phyloP scores from a whole-genome alignment of 208 protist genomes.

The Leishmania guyanensis region DNA sequence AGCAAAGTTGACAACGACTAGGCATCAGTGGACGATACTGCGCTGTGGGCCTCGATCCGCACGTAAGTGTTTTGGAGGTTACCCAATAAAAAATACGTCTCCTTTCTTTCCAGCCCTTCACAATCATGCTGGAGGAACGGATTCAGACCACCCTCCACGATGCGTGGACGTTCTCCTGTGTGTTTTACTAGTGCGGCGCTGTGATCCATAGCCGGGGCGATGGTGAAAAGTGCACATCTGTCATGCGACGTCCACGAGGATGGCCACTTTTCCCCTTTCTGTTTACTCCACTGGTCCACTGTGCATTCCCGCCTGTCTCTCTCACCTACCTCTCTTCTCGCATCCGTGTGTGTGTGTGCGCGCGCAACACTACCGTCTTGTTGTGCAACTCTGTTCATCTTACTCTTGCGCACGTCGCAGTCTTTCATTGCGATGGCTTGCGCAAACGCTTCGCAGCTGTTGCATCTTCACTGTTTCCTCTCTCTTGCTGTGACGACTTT shows the following conservation, averaged over 20 bases:
- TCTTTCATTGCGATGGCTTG: background rate
- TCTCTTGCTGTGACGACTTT: background rate
- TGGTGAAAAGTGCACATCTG: background rate
- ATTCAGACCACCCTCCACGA: background rate
- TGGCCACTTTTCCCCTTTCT: background rate
- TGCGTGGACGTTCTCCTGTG: background rate
- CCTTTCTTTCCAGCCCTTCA: background rate
- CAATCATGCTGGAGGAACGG: background rate
- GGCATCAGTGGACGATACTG: too few relatives aligned
- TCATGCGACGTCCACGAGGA: background rate
- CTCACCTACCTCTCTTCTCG: background rate
- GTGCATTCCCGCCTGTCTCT: background rate
- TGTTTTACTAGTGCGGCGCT: background rate
- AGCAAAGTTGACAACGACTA: background rate
- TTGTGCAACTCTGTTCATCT: background rate
- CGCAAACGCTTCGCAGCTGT: background rate
- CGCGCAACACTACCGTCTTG: background rate
- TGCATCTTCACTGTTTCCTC: background rate
- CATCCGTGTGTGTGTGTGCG: background rate
- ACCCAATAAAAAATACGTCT: background rate
- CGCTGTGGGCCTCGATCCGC: too few relatives aligned
- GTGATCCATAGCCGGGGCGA: background rate
- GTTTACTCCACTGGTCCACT: background rate
- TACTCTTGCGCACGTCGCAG: background rate
- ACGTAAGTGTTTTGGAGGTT: background rate